Percentiles rank a stretch among this genome's conserved stretches.
phyloP scores from a whole-genome alignment of 495 filamentous ascomycete species.

The Hypoxylon intermedium region DNA sequence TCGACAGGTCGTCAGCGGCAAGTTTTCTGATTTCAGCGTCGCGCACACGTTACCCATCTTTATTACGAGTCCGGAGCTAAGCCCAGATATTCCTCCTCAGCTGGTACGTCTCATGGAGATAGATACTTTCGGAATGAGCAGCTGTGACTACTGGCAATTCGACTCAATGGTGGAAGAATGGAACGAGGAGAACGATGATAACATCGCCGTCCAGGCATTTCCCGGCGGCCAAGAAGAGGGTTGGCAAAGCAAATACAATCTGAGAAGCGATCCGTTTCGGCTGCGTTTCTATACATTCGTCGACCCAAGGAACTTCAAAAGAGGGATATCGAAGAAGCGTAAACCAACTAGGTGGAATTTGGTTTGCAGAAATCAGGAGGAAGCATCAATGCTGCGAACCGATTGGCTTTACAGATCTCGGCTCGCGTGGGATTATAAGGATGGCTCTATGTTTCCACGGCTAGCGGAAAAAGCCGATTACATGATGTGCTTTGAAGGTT shows the following conservation, averaged over 20 bases:
- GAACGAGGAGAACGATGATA: neutral
- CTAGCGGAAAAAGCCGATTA: no score
- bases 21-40: slow-evolving; percentile 7
- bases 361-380: neutral
- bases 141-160: slow-evolving; percentile 4
- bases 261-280: neutral
- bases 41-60: slow-evolving; percentile 10
- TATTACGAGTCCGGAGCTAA: slow-evolving; percentile 7
- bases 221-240: neutral
- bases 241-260: neutral
- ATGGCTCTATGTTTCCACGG: neutral
- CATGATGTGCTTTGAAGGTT: no score
- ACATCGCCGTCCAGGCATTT: neutral
- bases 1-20: slow-evolving; percentile 6
- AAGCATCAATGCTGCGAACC: neutral
- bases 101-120: neutral
- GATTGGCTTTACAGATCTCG: neutral
- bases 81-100: neutral
- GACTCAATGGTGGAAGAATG: neutral
- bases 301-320: neutral
- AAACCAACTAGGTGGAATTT: neutral
- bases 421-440: neutral
- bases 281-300: neutral
- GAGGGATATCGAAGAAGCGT: neutral
- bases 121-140: neutral